phyloP scores from a whole-genome alignment of 139 green algal genomes.

The Diplosphaera chodatii region DNA sequence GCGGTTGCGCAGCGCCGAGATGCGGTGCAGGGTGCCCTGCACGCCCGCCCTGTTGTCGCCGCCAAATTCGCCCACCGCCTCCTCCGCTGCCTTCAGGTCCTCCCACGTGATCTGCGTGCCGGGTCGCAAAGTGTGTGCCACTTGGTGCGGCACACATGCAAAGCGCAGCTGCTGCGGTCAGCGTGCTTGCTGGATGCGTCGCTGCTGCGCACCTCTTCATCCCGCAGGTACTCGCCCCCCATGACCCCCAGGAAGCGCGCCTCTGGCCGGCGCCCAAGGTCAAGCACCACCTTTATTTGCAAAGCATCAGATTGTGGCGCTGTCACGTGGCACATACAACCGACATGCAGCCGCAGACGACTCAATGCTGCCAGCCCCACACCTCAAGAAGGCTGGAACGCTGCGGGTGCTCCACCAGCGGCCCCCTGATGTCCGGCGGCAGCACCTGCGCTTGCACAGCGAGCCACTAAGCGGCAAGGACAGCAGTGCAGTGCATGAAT shows the following conservation, averaged over 20 bases:
- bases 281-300: conserved; percentile 41
- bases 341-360: too few species aligned
- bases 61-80: conserved; percentile 72
- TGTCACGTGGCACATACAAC: too few species aligned
- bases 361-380: neutral
- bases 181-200: too few species aligned
- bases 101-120: conserved; percentile 44
- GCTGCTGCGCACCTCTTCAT: conserved; percentile 59
- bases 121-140: too few species aligned
- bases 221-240: conserved; percentile 55
- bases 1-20: conserved; percentile 81
- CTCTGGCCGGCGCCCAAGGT: conserved; percentile 59
- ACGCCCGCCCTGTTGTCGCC: conserved; percentile 79
- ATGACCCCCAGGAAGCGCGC: conserved; percentile 56
- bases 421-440: conserved; percentile 60
- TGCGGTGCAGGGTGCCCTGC: conserved; percentile 71
- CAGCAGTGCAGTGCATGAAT: neutral
- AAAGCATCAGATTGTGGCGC: neutral
- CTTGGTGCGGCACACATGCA: too few species aligned
- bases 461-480: neutral
- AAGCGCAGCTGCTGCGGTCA: too few species aligned
- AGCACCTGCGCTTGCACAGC: conserved; percentile 54
- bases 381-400: conserved; percentile 72
- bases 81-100: conserved; percentile 48
- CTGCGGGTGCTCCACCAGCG: conserved; percentile 59